A percentile compares a stretch with the other conserved stretches of the same genome.
Conservation (phyloP, 2,329 filamentous ascomycete species). For the Aspergillus jensenii region DNA sequence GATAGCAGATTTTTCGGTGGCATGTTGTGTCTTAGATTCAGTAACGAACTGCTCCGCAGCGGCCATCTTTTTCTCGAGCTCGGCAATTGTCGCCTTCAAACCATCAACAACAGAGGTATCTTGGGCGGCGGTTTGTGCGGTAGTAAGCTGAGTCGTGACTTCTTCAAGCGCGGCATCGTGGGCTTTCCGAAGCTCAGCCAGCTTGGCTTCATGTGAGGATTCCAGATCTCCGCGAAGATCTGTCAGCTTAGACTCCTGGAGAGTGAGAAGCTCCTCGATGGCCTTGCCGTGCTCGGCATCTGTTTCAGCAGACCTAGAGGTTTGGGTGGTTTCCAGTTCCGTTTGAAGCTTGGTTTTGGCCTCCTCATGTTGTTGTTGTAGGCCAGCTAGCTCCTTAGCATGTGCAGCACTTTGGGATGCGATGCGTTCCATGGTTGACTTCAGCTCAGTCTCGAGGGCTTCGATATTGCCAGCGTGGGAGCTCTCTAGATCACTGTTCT, state of each 20-base stretch:
- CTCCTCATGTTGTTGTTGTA: conserved; percentile 37
- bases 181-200: conserved; percentile 35
- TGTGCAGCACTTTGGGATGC: conserved; percentile 28
- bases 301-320: conserved; percentile 34
- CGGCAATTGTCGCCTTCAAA: conserved; percentile 43
- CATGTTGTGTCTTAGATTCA: conserved; percentile 44
- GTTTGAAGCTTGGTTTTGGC: conserved; percentile 33
- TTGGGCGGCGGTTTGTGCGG: conserved; percentile 35
- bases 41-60: conserved; percentile 49
- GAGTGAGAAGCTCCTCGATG: conserved; percentile 41
- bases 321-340: conserved; percentile 38
- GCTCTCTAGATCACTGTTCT: conserved; percentile 30
- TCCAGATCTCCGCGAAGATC: conserved; percentile 38
- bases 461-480: conserved; percentile 33
- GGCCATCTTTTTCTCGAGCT: conserved; percentile 65
- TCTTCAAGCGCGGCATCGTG: conserved; percentile 36
- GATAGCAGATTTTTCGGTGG: conserved; percentile 48
- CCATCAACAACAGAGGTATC: conserved; percentile 39
- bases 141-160: conserved; percentile 34
- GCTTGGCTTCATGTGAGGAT: conserved; percentile 33
- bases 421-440: conserved; percentile 23
- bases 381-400: conserved; percentile 31
- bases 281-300: conserved; percentile 41
- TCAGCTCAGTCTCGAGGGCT: conserved; percentile 26
- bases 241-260: conserved; percentile 41